phyloP scores from a whole-genome alignment of 345 rosid species.

The Brassica carinata region DNA sequence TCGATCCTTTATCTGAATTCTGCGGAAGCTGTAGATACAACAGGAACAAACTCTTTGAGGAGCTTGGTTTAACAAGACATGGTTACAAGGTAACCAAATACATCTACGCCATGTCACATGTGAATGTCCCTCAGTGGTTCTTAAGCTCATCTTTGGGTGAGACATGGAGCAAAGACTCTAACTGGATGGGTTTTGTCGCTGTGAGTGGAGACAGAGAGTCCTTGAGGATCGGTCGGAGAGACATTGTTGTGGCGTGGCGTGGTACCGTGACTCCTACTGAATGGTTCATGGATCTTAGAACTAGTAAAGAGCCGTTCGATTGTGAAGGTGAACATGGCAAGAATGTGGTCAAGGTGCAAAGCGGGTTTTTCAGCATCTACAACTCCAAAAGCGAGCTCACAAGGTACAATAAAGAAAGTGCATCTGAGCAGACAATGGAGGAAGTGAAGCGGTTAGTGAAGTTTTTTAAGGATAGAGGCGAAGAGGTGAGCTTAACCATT shows the following conservation, averaged over 20 bases:
- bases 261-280: conserved; percentile 71
- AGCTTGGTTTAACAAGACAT: conserved; percentile 50
- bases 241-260: conserved; percentile 65
- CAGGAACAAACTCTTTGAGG: conserved; percentile 51
- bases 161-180: conserved; percentile 77
- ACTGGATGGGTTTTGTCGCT: conserved; percentile 70
- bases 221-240: conserved; percentile 53
- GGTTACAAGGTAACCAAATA: conserved; percentile 59
- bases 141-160: conserved; percentile 44
- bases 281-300: conserved; percentile 54
- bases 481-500: conserved; percentile 57
- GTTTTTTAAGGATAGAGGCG: conserved; percentile 45
- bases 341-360: conserved; percentile 50
- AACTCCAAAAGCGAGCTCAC: conserved; percentile 53
- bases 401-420: conserved; percentile 56
- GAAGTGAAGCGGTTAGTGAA: conserved; percentile 47
- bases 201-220: conserved; percentile 55
- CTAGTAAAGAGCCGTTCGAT: conserved; percentile 45
- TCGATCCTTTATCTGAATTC: conserved; percentile 60
- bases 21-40: conserved; percentile 70
- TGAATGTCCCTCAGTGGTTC: conserved; percentile 63
- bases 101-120: conserved; percentile 68
- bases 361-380: conserved; percentile 57
- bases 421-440: conserved; percentile 62
- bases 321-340: conserved; percentile 25